Evolutionary conservation across 164 flowering plant species (phyloP).

Genomic region (Brasenia schreberi): DNA sequence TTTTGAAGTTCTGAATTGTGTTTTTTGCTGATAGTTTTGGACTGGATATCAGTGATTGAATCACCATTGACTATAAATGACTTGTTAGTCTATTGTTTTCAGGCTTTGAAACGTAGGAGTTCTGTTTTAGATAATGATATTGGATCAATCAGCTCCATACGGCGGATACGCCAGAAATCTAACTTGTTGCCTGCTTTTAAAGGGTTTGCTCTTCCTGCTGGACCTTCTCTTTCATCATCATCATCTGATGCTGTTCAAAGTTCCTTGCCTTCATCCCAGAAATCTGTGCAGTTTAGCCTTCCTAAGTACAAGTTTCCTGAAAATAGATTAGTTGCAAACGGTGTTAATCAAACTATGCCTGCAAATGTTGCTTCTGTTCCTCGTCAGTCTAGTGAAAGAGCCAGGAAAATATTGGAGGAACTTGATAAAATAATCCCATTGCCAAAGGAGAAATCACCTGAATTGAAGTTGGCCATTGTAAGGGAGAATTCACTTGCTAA

Average conservation of each 20-base stretch:
- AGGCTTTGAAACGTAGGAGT: conserved; percentile 67
- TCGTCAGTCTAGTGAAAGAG: conserved; percentile 63
- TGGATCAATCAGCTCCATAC: conserved; percentile 67
- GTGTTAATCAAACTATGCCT: conserved; percentile 11
- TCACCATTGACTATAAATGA: neutral
- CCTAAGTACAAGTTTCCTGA: conserved; percentile 8
- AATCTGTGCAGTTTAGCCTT: conserved; percentile 8
- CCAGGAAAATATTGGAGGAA: conserved; percentile 61
- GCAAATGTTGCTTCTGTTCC: conserved; percentile 38
- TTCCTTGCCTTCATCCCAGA: conserved; percentile 9
- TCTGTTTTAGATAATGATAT: conserved; percentile 64
- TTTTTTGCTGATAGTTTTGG: too few relatives aligned
- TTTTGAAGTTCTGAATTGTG: too few relatives aligned
- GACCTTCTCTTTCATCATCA: conserved; percentile 11
- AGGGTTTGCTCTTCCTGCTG: neutral
- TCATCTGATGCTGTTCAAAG: conserved; percentile 17
- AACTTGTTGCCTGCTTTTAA: conserved; percentile 27
- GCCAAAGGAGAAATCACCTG: conserved; percentile 44
- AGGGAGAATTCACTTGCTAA: conserved; percentile 36
- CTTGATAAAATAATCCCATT: conserved; percentile 45
- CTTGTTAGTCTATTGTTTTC: conserved; percentile 8
- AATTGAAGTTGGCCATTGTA: conserved; percentile 24
- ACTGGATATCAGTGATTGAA: too few relatives aligned
- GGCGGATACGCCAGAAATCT: conserved; percentile 79
- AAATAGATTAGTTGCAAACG: conserved; percentile 11